Evolutionary conservation across 1,139 yeast genomes (phyloP).

Genomic region (Casaregolazyma suthepensis): DNA sequence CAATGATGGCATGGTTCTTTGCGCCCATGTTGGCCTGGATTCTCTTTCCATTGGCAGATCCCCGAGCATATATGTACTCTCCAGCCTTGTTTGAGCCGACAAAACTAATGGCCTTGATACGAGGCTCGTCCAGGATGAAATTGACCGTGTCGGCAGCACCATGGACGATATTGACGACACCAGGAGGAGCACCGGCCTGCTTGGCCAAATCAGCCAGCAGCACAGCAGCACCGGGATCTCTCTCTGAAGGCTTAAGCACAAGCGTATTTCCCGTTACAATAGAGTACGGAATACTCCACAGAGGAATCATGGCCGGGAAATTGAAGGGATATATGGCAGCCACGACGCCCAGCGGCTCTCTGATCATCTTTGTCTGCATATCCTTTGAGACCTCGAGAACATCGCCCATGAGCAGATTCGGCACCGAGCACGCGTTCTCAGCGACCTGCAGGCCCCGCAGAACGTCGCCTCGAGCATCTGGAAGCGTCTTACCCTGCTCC

Average conservation of each 20-base stretch:
- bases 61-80: constrained; percentile 62
- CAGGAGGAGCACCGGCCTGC: constrained; percentile 75
- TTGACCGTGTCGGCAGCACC: constrained; percentile 74
- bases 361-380: constrained; percentile 75
- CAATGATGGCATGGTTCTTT: constrained; percentile 66
- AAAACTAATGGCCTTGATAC: constrained; percentile 72
- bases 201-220: constrained; percentile 67
- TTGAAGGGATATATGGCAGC: constrained; percentile 73
- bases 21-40: constrained; percentile 79
- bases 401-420: constrained; percentile 61
- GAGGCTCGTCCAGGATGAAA: constrained; percentile 66
- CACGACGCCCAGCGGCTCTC: constrained; percentile 58
- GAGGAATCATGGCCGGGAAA: constrained; percentile 83
- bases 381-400: constrained; percentile 64
- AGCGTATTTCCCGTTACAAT: constrained; percentile 76
- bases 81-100: constrained; percentile 79
- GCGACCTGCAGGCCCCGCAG: constrained; percentile 78
- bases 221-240: constrained; percentile 74
- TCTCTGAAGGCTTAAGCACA: constrained; percentile 70
- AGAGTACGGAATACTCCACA: constrained; percentile 73
- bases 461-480: constrained; percentile 75
- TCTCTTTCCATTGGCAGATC: constrained; percentile 64
- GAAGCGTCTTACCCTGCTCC: constrained; percentile 77
- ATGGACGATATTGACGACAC: constrained; percentile 68
- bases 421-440: constrained; percentile 49